Evolutionary conservation across 2,329 filamentous ascomycete species (phyloP).

Genomic region (Fusarium buxicola): DNA sequence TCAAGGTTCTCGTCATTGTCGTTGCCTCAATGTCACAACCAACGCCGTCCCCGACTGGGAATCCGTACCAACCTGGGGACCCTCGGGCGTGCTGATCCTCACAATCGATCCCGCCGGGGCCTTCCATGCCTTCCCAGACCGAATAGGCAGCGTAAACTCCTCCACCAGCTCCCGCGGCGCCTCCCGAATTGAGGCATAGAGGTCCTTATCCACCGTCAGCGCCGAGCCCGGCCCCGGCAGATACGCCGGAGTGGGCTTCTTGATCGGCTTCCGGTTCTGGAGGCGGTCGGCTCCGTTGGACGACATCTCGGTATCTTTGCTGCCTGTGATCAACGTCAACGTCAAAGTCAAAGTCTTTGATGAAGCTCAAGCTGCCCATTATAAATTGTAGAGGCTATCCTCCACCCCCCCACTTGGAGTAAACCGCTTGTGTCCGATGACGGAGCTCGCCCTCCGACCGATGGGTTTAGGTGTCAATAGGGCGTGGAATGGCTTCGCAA

Average conservation of each 20-base stretch:
- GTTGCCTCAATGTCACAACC: background rate
- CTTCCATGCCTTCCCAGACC: slow-evolving; percentile 79
- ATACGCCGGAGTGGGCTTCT: slow-evolving; percentile 62
- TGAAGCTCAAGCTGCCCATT: slow-evolving; percentile 2
- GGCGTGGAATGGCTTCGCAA: background rate
- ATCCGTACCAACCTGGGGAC: slow-evolving; percentile 75
- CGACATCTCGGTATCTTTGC: slow-evolving; percentile 27
- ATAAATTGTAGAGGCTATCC: slow-evolving; percentile 18
- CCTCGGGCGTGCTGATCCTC: slow-evolving; percentile 79
- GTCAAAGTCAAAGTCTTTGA: no score
- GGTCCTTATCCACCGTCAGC: slow-evolving; percentile 55
- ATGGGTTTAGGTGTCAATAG: background rate
- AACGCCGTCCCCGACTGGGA: background rate
- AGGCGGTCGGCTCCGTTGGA: slow-evolving; percentile 52
- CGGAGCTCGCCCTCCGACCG: slow-evolving; percentile 14
- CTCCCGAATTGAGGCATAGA: slow-evolving; percentile 72
- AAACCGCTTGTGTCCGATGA: slow-evolving; percentile 30
- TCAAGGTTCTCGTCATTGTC: background rate
- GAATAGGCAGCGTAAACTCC: slow-evolving; percentile 75
- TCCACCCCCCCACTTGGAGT: slow-evolving; percentile 33
- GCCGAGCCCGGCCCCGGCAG: slow-evolving; percentile 58
- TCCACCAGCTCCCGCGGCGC: slow-evolving; percentile 57
- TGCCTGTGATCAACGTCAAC: background rate
- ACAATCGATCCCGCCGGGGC: slow-evolving; percentile 76
- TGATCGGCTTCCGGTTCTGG: slow-evolving; percentile 57